Base-by-base conservation (phyloP, 306 rosid species). In the Pueraria montana region DNA sequence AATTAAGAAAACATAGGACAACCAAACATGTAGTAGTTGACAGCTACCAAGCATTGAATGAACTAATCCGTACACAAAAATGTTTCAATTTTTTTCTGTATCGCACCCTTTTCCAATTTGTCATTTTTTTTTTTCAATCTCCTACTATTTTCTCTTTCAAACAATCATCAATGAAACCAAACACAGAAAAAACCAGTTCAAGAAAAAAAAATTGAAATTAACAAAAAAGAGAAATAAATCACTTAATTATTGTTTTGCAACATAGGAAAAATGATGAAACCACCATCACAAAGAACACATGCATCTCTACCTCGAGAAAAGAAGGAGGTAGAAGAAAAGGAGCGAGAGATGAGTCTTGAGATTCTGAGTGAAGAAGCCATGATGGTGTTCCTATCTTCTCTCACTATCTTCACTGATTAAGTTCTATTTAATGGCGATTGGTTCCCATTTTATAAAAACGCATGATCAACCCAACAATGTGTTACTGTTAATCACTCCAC, bases 281-380 rank as follows among this genome's bases (percentile, higher is more conserved):
- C 40, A 34, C 7, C 40, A 34, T 34, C 38, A 13, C 4, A 7
- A 20, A 49, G 23, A 5, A 4, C 46, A 27, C 52, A 34, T 34
- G 8, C 38, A 20, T 20, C 14, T 4, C 14, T 56, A 76, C 80
- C 80, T 59, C 80, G 70, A 8, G 80, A 23, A 59, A 76, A 5
- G 26, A 20, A 38, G 17, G 70, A 76, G 14, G 80, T 4, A 18
- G 79, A 74, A 76, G 58, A 42, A 24, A 46, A 46, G 14, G 80
- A 59, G n/a, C 80, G 70, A 40, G 70, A 42, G 58, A 76, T 8
- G 26, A 76, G 70, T 26, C 42, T 58, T 76, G 80, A 76, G 42
- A 59, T 76, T 30, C 42, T 59, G 0, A 76, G 8, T 4, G 80
- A 27, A 17, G 70, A 59, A 59, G 45, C 72, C 80, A 71, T 69